A percentile compares a stretch with the other conserved stretches of the same genome.
Evolutionary conservation across 1,284 basidiomycete genomes (phyloP).

Genomic region (Cutaneotrichosporon cutaneum): DNA sequence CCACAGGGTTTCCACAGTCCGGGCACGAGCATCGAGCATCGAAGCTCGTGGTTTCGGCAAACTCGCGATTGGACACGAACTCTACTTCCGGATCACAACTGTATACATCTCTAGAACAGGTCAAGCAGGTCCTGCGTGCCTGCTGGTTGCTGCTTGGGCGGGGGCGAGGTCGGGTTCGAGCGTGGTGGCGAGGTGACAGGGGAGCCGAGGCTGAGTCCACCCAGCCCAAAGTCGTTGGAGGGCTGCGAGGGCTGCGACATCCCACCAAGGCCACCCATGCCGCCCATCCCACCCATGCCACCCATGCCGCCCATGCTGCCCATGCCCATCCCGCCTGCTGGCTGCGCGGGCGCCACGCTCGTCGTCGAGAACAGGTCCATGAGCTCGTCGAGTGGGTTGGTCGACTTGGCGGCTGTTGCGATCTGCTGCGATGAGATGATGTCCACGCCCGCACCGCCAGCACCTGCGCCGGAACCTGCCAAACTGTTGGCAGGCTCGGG

Average conservation of each 20-base stretch:
- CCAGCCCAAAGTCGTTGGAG: conserved; percentile 10
- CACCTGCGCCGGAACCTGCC: no score
- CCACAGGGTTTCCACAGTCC: background rate
- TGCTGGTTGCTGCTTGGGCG: background rate
- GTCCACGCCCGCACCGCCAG: conserved; percentile 7
- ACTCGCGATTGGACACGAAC: background rate
- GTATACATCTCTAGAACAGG: conserved; percentile 41
- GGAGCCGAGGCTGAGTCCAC: conserved; percentile 3
- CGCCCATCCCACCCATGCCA: background rate
- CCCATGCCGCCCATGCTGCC: background rate
- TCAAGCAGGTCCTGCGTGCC: conserved; percentile 48
- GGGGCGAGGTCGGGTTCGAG: conserved; percentile 6
- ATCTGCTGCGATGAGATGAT: conserved; percentile 38
- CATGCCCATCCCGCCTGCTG: conserved; percentile 7
- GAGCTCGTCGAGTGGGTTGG: conserved; percentile 84
- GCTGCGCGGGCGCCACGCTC: conserved; percentile 49
- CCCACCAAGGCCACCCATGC: background rate
- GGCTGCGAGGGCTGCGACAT: background rate
- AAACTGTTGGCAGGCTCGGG: conserved; percentile 49
- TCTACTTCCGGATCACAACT: background rate
- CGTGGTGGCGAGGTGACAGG: conserved; percentile 13
- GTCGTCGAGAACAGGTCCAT: conserved; percentile 76
- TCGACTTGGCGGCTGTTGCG: conserved; percentile 46
- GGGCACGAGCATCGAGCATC: background rate
- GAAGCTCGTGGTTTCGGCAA: background rate